Conservation (phyloP, 768 basidiomycete species). For the Mycena vulgaris region DNA sequence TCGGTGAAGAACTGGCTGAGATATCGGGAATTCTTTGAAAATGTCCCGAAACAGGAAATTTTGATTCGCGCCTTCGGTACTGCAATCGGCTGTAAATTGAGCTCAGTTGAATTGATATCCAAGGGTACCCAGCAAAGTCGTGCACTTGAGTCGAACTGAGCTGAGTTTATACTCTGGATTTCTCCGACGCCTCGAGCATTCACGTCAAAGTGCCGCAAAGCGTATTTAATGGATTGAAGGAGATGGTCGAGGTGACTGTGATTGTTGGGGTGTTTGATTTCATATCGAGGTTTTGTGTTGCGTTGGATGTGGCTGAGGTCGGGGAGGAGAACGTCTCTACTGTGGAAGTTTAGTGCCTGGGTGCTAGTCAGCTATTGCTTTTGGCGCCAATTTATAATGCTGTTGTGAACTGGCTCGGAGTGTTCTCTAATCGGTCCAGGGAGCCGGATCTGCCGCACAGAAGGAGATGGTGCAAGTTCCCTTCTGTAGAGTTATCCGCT, state of each 20-base stretch:
- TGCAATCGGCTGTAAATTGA: neutral
- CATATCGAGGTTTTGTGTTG: constrained; percentile 22
- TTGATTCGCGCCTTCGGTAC: too few relatives aligned
- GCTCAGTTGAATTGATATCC: constrained; percentile 3
- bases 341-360: neutral
- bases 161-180: too few relatives aligned
- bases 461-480: too few relatives aligned
- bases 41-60: too few relatives aligned
- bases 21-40: too few relatives aligned
- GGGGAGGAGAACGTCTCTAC: constrained; percentile 14
- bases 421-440: too few relatives aligned
- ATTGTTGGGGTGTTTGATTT: constrained; percentile 19
- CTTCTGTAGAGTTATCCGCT: too few relatives aligned
- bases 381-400: too few relatives aligned
- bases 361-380: too few relatives aligned
- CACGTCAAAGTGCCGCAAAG: constrained; percentile 8
- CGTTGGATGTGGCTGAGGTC: constrained; percentile 17
- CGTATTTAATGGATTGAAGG: constrained; percentile 5
- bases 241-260: constrained; percentile 17
- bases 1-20: too few relatives aligned
- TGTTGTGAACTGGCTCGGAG: too few relatives aligned
- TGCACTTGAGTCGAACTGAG: neutral
- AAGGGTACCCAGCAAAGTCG: neutral
- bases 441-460: too few relatives aligned
- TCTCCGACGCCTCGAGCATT: constrained; percentile 11